phyloP scores from a whole-genome alignment of 2,329 filamentous ascomycete genomes.

The Sclerotinia sclerotiorum region DNA sequence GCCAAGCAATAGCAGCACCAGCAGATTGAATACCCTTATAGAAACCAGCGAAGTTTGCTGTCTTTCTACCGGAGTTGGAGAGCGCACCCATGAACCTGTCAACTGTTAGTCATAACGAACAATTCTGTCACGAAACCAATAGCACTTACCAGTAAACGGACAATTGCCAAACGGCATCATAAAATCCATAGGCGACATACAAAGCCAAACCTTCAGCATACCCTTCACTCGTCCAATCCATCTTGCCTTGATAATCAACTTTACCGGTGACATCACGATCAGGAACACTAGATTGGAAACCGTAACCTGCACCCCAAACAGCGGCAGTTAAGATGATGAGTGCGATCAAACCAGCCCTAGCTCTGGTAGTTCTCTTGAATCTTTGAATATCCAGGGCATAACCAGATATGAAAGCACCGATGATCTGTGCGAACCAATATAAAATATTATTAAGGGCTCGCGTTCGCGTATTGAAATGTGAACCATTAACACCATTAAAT shows the following conservation, averaged over 20 bases:
- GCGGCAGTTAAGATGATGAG: conserved; percentile 69
- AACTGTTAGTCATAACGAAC: conserved; percentile 22
- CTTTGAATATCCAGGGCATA: conserved; percentile 61
- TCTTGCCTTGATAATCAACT: conserved; percentile 24
- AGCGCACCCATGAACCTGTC: conserved; percentile 81
- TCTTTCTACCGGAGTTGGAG: conserved; percentile 84
- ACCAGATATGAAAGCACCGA: conserved; percentile 73
- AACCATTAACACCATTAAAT: conserved; percentile 69
- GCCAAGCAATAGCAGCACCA: conserved; percentile 72
- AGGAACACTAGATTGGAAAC: conserved; percentile 60
- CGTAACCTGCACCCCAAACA: conserved; percentile 79
- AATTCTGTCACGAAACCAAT: conserved; percentile 55
- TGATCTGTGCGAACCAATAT: conserved; percentile 76
- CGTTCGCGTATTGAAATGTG: conserved; percentile 70
- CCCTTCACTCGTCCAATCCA: conserved; percentile 52
- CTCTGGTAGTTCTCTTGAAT: conserved; percentile 63
- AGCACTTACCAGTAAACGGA: conserved; percentile 72
- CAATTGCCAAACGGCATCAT: conserved; percentile 85
- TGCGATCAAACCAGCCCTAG: conserved; percentile 58
- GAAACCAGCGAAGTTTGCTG: conserved; percentile 85
- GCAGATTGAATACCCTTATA: conserved; percentile 87
- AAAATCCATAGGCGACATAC: conserved; percentile 86
- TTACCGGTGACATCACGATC: conserved; percentile 53
- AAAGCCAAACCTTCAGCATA: conserved; percentile 78
- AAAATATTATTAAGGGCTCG: conserved; percentile 70